Evolutionary conservation across 2,329 filamentous ascomycete species (phyloP).

Genomic region (Pezicula radicicola): DNA sequence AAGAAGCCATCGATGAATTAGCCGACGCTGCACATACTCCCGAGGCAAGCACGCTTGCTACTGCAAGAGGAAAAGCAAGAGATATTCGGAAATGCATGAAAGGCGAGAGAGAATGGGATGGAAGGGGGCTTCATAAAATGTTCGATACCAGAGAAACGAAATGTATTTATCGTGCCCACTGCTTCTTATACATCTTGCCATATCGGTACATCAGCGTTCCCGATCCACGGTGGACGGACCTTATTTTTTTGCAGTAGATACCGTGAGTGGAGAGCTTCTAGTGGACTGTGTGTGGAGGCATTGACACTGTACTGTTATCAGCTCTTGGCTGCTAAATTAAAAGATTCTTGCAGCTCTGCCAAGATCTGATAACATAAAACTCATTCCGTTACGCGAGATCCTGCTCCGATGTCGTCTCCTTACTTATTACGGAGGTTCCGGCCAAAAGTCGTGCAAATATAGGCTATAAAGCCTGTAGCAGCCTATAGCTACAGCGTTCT

Average conservation of each 20-base stretch:
- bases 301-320: no score
- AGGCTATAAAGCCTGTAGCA: no score
- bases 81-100: not conserved
- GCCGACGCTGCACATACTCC: not conserved
- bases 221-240: not conserved
- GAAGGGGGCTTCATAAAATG: not conserved
- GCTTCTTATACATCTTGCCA: not conserved
- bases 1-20: not conserved
- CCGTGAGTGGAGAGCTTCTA: not conserved
- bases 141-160: not conserved
- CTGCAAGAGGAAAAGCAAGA: not conserved
- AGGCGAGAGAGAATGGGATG: not conserved
- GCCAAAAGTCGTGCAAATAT: no score
- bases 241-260: not conserved
- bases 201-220: not conserved
- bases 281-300: not conserved
- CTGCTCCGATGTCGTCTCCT: no score
- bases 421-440: no score
- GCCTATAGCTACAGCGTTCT: no score
- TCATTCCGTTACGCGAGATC: no score
- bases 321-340: conserved; percentile 10
- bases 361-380: no score
- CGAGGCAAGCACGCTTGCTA: not conserved
- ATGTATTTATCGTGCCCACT: not conserved
- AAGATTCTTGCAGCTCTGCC: no score